Base-by-base conservation (phyloP, 2,329 filamentous ascomycete genomes). In the Fusarium chlamydosporum region DNA sequence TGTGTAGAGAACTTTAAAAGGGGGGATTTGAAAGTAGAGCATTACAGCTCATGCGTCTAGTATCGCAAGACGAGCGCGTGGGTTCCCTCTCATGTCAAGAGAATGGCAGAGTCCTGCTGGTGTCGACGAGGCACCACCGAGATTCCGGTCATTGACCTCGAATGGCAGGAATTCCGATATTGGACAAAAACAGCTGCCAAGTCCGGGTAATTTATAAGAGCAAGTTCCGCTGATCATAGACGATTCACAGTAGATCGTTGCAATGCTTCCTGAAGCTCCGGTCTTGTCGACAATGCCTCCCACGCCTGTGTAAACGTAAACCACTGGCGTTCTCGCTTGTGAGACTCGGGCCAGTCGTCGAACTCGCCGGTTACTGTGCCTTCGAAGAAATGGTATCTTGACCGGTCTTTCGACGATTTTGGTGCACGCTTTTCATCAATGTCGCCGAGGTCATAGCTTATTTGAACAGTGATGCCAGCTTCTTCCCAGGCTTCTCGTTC, bases 401-500 rank as follows among this genome's bases (percentile, higher is more conserved):
- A 83, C 46, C 83, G 82, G 68, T 88, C 86, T 78, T 89, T 89
- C 65, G 88, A 88, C 60, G 84, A 84, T 79, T 95, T 95, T 37
- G 92, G 93, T 8, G 93, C 87, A 60, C 94, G 89, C 78, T 89
- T 92, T 81, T 99, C 96, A 56, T 90, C 83, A 73, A 99, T 97
- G 69, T 91, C 87, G 68, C 94, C 94, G 51, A 99, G 86, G 79
- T 97, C 93, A 78, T 91, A 91, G 74, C 91, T 90, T 79, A 97
- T 90, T 61, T 88, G 91, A 80, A 95, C 92, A 74, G 92, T 85
- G 76, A 98, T 96, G 75, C 96, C 96, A 41, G 94, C 96, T 82
- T 98, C 96, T 83, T 98, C 96, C 96, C 96, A 98, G 65, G 96
- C 96, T 81, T 99, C 96, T 72, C 96, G 84, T 84, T 91, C 81